Conservation (phyloP, 257 asterid genomes). For the Haberlea rhodopensis region DNA sequence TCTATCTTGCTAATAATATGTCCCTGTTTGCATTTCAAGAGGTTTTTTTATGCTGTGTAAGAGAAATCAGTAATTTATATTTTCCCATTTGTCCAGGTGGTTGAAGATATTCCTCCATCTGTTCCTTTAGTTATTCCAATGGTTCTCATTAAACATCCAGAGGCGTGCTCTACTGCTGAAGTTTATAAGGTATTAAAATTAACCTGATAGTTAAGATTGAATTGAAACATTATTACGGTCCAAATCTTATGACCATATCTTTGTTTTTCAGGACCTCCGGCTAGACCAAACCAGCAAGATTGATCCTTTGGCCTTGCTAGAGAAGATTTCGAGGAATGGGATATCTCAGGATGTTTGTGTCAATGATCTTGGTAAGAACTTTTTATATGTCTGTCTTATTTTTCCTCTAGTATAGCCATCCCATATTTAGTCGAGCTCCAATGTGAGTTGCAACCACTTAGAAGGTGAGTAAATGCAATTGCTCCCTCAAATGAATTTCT, state of each 20-base stretch:
- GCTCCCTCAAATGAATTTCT: neutral
- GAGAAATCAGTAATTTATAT: constrained; percentile 2
- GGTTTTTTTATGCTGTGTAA: neutral
- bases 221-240: neutral
- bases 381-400: neutral
- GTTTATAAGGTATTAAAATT: constrained; percentile 74
- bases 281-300: constrained; percentile 63
- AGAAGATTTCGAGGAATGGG: constrained; percentile 64
- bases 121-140: constrained; percentile 62
- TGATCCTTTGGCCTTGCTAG: constrained; percentile 78
- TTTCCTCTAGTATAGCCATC: neutral
- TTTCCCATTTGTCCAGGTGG: constrained; percentile 47
- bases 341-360: constrained; percentile 85
- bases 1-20: constrained; percentile 9
- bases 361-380: constrained; percentile 67
- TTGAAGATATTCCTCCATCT: constrained; percentile 69
- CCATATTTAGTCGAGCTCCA: neutral
- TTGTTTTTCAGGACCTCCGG: constrained; percentile 54
- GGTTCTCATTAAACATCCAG: constrained; percentile 89
- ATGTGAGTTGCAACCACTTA: neutral
- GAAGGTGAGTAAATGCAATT: neutral
- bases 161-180: constrained; percentile 95
- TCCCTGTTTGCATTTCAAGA: neutral
- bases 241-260: constrained; percentile 16
- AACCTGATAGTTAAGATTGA: neutral